phyloP scores from a whole-genome alignment of 2,329 filamentous ascomycete genomes.

The Nemania serpens region DNA sequence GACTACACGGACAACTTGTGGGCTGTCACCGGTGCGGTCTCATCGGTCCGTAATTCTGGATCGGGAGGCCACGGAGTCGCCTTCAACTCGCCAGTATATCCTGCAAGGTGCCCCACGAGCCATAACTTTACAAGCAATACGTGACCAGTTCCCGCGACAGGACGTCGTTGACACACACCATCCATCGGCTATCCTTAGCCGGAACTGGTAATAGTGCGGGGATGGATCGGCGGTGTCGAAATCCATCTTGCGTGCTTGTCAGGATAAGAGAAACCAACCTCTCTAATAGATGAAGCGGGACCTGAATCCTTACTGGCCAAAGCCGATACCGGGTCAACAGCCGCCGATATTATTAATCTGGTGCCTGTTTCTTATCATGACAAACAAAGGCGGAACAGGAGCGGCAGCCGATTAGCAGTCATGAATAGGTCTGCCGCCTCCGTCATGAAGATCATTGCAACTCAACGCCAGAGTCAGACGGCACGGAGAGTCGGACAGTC shows the following conservation, averaged over 20 bases:
- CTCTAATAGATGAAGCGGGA: neutral
- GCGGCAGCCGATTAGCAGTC: neutral
- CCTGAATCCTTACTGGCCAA: neutral
- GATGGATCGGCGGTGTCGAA: slow-evolving; percentile 1
- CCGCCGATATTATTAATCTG: neutral
- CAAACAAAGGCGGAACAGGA: neutral
- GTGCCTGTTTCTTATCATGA: neutral
- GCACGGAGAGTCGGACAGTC: too few relatives aligned
- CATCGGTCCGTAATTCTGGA: neutral
- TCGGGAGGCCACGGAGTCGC: neutral
- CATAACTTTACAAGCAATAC: neutral
- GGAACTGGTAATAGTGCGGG: slow-evolving; percentile 23
- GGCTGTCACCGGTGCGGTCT: neutral
- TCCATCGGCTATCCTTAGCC: slow-evolving; percentile 8
- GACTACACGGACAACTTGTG: neutral
- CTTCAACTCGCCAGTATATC: slow-evolving; percentile 2
- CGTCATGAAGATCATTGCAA: too few relatives aligned
- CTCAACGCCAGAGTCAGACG: too few relatives aligned
- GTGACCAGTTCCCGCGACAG: neutral
- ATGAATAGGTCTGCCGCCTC: too few relatives aligned
- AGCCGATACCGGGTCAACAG: slow-evolving; percentile 17
- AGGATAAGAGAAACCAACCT: neutral
- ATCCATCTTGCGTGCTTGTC: neutral
- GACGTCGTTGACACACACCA: neutral
- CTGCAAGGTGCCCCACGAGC: neutral